Base-by-base conservation (phyloP, 1,284 basidiomycete genomes). In the Rhodotorula mucilaginosa region DNA sequence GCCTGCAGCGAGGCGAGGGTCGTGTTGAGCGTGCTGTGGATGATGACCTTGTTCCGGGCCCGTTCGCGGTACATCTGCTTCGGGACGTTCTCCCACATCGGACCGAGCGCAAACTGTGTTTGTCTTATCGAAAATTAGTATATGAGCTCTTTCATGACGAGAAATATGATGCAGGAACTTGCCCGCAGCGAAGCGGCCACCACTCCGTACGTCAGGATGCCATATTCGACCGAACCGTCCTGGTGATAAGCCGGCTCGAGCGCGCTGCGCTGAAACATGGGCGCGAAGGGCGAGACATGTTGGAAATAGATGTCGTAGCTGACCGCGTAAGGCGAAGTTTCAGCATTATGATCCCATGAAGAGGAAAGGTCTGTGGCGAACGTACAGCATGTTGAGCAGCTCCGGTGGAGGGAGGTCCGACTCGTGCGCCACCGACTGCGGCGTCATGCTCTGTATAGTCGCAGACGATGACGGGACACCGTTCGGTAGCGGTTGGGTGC, bases 1-100 rank as follows among this genome's bases (percentile, higher is more conserved):
- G 63, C 63, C 13, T 65, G 52, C 5, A 65, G 29, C 54, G 63
- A 58, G 34, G 63, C 63, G 10, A 65, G 51, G 1, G 63, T 57
- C 3, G 63, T 65, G 16, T 52, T 56, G n/a, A 39, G 18, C 13
- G n/a, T 57, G 39, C 54, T 58, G 46, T 58, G 39, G 2, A 65
- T 19, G 16, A 65, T 46, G 44, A 65, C 54, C 19, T 26, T 18
- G 52, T 31, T 26, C 13, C 51, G 47, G 5, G 63, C 63, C 15
- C 31, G n/a, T 8, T 65, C 63, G 31, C 54, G 63, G 46, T 47
- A 65, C 16, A 21, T 19, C 13, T 56, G 54, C 39, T 65, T 65
- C 21, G 63, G 52, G 0, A 65, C 29, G 8, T 8, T 31, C 12
- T 23, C 16, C 63, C 63, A 65, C 5, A 13, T 31, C n/a, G 16